A percentile compares a stretch with the other conserved stretches of the same genome.
Conservation (phyloP, 2,329 filamentous ascomycete genomes). For the Talaromyces sp. region DNA sequence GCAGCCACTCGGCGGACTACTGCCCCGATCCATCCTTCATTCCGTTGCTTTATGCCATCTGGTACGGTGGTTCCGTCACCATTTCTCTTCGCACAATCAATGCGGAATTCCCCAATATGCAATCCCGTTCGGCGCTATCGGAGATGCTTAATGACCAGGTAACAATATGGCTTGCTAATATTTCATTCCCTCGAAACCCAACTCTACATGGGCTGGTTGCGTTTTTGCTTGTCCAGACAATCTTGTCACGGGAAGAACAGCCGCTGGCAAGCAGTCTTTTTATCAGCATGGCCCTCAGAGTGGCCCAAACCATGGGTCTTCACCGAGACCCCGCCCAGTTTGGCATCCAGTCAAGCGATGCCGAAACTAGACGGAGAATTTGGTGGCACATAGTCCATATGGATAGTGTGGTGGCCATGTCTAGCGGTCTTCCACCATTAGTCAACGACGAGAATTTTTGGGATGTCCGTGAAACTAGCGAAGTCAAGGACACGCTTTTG, state of each 20-base stretch:
- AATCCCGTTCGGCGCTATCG: conserved; percentile 33
- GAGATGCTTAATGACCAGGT: conserved; percentile 39
- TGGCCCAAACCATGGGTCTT: conserved; percentile 46
- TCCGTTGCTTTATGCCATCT: conserved; percentile 43
- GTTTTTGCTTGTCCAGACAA: conserved; percentile 44
- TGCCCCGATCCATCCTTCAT: conserved; percentile 40
- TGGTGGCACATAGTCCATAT: conserved; percentile 50
- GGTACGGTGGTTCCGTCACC: conserved; percentile 46
- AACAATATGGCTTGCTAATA: conserved; percentile 37
- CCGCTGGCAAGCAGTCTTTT: conserved; percentile 46
- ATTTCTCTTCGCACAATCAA: conserved; percentile 39
- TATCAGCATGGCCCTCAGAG: conserved; percentile 43
- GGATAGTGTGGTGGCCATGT: conserved; percentile 47
- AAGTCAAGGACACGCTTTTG: conserved; percentile 43
- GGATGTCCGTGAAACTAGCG: conserved; percentile 44
- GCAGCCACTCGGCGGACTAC: conserved; percentile 30
- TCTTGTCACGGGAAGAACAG: conserved; percentile 46
- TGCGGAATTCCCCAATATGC: conserved; percentile 32
- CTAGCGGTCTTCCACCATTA: conserved; percentile 44
- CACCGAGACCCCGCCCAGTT: conserved; percentile 48
- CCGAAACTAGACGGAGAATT: conserved; percentile 41
- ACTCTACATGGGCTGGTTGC: conserved; percentile 43
- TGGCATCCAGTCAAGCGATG: conserved; percentile 40
- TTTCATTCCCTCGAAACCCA: conserved; percentile 43
- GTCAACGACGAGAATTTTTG: conserved; percentile 46